Evolutionary conservation across 805 yeast genomes (phyloP), one percentile per base, ranked within the genome.

Genomic region (Ogataea kodamae): DNA sequence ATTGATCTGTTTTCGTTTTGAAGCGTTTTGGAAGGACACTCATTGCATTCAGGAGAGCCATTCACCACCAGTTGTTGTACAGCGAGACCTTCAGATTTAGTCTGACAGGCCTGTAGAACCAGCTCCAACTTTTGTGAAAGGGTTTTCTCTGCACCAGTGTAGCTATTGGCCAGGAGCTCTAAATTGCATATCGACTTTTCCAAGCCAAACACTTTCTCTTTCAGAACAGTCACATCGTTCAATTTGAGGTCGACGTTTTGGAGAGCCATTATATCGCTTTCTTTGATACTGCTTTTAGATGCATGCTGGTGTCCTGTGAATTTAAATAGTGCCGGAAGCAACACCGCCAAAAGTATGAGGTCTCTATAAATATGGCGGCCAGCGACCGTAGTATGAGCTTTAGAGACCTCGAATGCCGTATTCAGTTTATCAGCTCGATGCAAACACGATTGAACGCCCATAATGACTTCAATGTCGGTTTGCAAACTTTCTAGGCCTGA

Each of bases 391-490:
- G 6, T 10, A 6, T 11, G 20, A 9, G 18, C 5, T 14, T 27
- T 26, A 1, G 19, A 9, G 11, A 11, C 17, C n/a, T 25, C 27
- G 20, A 43, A 30, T 1, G 43, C 39, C 3, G 28, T 10, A 25
- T 37, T 39, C 25, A 43, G 34, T 15, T 40, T 23, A 9, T 39
- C 47, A 6, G 47, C 45, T 18, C 45, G 26, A 15, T 35, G 37
- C 6, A 39, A 18, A 34, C 50, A 45, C 9, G 45, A 42, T 12
- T 45, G 47, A 19, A 35, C 38, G 7, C 45, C 45, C 26, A 40
- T 13, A 6, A 40, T 15, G 22, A 42, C 40, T 10, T 30, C 41
- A 10, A 29, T 13, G 15, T 40, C 46, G 18, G 33, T 28, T 3
- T 30, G 18, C 3, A 15, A 5, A 11, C 16, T 9, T 2, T 28